Conservation (phyloP, 768 basidiomycete species). For the Multifurca ochricompacta region DNA sequence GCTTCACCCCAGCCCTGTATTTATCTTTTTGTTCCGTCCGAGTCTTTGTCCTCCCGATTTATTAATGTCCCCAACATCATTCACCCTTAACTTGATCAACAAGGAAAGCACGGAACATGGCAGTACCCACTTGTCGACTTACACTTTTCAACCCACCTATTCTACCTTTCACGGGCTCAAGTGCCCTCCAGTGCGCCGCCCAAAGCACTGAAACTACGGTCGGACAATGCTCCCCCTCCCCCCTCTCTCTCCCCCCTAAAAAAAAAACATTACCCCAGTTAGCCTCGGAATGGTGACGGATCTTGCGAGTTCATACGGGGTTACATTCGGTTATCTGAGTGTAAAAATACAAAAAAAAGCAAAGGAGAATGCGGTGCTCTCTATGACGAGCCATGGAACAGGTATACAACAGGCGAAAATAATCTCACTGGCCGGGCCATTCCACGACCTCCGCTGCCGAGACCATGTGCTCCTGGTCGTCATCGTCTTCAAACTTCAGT, state of each 20-base stretch:
- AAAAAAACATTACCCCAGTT: too few relatives aligned
- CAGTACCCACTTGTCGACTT: too few relatives aligned
- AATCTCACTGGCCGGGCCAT: slow-evolving; percentile 46
- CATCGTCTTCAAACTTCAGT: slow-evolving; percentile 84
- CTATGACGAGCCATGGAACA: background rate
- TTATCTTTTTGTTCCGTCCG: slow-evolving; percentile 3
- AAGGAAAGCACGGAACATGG: background rate
- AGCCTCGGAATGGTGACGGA: background rate
- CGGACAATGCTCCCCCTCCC: too few relatives aligned
- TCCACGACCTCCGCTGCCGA: slow-evolving; percentile 78
- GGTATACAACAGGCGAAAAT: background rate
- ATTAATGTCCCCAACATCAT: background rate
- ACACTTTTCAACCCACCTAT: too few relatives aligned
- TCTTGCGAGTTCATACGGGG: background rate
- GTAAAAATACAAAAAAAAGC: background rate
- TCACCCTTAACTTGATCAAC: too few relatives aligned
- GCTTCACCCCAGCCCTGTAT: background rate
- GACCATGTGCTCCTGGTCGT: slow-evolving; percentile 72
- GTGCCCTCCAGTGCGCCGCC: too few relatives aligned
- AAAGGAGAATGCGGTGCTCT: background rate
- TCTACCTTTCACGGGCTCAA: background rate
- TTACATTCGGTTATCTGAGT: slow-evolving; percentile 4
- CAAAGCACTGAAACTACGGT: too few relatives aligned
- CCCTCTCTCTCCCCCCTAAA: too few relatives aligned
- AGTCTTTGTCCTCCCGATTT: slow-evolving; percentile 3